Conservation (phyloP, 1,139 yeast genomes). For the Geotrichum bryndzae region DNA sequence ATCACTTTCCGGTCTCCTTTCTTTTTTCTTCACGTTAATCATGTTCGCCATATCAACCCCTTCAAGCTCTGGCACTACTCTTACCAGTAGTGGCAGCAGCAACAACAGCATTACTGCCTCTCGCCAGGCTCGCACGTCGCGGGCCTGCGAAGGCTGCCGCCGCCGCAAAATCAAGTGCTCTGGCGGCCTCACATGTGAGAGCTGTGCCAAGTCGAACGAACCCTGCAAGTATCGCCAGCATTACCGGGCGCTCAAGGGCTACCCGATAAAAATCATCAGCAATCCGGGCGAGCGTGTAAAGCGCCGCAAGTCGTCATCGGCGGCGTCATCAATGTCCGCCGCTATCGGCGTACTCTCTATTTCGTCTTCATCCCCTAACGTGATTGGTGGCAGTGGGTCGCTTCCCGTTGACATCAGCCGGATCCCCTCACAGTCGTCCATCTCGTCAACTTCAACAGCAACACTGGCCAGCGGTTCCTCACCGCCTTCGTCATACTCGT, state of each 20-base stretch:
- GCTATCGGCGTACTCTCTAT: neutral
- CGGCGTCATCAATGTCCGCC: neutral
- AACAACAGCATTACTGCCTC: neutral
- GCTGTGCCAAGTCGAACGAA: slow-evolving; percentile 25
- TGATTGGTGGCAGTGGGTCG: neutral
- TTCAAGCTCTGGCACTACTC: neutral
- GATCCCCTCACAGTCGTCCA: neutral
- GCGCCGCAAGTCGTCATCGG: slow-evolving; percentile 6
- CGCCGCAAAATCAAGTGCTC: slow-evolving; percentile 59
- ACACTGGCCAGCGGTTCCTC: neutral
- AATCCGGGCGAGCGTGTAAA: slow-evolving; percentile 8
- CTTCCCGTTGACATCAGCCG: neutral
- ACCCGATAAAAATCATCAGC: slow-evolving; percentile 23
- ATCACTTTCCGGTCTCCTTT: neutral
- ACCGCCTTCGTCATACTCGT: neutral
- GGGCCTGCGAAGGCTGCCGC: slow-evolving; percentile 59
- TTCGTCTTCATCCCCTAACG: neutral
- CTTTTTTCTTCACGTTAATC: neutral
- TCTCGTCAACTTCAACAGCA: neutral
- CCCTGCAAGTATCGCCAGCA: slow-evolving; percentile 26
- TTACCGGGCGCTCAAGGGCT: slow-evolving; percentile 26
- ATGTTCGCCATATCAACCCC: neutral
- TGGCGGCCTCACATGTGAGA: slow-evolving; percentile 36
- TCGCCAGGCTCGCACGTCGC: slow-evolving; percentile 29
- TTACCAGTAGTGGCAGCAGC: neutral